These are phyloP conservation scores for Saccharomycopsis babjevae DNA, from an alignment of 805 yeast species.

Conservation along the genomic window DNA sequence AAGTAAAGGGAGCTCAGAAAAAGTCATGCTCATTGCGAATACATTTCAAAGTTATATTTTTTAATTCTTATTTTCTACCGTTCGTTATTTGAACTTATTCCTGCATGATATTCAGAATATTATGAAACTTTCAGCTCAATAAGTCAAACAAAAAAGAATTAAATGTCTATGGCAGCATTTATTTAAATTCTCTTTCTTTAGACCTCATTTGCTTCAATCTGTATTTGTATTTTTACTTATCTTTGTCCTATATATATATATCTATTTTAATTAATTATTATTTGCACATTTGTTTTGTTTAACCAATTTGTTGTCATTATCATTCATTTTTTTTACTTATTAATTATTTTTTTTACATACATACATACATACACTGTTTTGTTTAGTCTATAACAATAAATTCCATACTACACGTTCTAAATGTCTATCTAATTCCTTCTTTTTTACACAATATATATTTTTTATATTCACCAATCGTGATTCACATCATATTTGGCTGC, in stretches of 20 bases:
- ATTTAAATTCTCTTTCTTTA: not conserved
- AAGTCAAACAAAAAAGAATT: not conserved
- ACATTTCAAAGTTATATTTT: not conserved
- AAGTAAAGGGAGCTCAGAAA: not conserved
- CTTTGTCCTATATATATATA: not conserved
- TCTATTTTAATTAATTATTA: not conserved
- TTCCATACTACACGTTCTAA: not conserved
- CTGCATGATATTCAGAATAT: not conserved
- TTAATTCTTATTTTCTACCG: not conserved
- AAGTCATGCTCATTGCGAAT: not conserved
- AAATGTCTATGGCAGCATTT: not conserved
- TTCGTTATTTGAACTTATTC: not conserved
- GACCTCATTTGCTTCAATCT: not conserved
- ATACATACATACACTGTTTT: not conserved
- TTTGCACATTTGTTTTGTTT: not conserved
- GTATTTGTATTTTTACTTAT: not conserved
- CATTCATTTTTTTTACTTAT: not conserved
- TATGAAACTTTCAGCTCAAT: not conserved
- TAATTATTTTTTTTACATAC: not conserved
- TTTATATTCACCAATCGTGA: constrained; percentile 5
- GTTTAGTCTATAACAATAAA: not conserved
- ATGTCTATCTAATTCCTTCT: not conserved
- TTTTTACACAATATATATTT: not conserved
- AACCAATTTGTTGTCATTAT: not conserved
- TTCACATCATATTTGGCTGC: constrained; percentile 10